A percentile compares a stretch with the other conserved stretches of the same genome.
Conservation (phyloP, 805 yeast genomes). For the Ogataea haglerorum region DNA sequence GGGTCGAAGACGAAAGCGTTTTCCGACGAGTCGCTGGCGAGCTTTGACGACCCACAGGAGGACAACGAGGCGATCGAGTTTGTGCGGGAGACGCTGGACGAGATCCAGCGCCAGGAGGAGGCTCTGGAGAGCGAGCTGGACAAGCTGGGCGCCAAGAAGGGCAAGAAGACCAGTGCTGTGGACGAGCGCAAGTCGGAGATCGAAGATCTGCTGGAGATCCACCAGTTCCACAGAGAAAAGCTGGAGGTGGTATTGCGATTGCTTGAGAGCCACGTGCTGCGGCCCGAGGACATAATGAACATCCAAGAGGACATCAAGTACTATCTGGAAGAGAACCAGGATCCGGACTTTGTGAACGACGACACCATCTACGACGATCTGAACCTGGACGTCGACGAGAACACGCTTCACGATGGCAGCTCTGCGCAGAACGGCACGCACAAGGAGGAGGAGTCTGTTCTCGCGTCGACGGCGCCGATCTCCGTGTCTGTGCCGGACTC, state of each 20-base stretch:
- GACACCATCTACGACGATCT: conserved; percentile 90
- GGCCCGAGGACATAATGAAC: conserved; percentile 68
- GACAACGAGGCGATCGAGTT: conserved; percentile 70
- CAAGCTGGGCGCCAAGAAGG: conserved; percentile 46
- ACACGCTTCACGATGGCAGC: conserved; percentile 29
- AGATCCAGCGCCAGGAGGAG: conserved; percentile 77
- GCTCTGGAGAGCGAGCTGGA: conserved; percentile 69
- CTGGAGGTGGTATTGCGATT: conserved; percentile 74
- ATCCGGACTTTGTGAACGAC: conserved; percentile 90
- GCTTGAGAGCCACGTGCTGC: conserved; percentile 74
- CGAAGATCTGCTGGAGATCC: conserved; percentile 66
- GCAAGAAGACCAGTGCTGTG: conserved; percentile 45
- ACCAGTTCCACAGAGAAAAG: conserved; percentile 72
- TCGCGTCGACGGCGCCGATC: conserved; percentile 8
- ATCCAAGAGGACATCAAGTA: conserved; percentile 88
- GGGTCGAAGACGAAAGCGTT: conserved; percentile 55
- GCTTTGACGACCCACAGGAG: conserved; percentile 57
- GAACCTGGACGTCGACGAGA: conserved; percentile 53
- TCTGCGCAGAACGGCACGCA: conserved; percentile 6
- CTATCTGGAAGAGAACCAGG: conserved; percentile 91
- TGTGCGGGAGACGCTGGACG: conserved; percentile 68
- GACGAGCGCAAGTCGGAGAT: conserved; percentile 53
- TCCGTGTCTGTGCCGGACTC: conserved; percentile 7
- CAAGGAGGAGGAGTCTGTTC: conserved; percentile 20
- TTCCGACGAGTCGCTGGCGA: conserved; percentile 54